These are phyloP conservation scores for Pichia sp. DNA, from an alignment of 1,139 yeast genomes.

Conservation along the genomic window DNA sequence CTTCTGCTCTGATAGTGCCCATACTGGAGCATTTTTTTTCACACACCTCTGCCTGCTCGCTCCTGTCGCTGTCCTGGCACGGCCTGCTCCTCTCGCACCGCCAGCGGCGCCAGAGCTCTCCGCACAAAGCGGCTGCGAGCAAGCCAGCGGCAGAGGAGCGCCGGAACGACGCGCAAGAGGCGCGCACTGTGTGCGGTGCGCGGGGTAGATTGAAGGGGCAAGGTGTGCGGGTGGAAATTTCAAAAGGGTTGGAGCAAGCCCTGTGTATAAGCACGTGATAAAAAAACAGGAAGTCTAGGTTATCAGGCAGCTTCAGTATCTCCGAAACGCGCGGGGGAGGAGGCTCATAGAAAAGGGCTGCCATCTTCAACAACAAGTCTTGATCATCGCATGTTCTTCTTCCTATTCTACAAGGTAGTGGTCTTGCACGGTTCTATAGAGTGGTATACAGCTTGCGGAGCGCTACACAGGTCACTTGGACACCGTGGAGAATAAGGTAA, in stretches of 20 bases:
- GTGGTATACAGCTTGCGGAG: too few species aligned
- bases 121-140: background rate
- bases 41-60: constrained; percentile 1
- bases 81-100: background rate
- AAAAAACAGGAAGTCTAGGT: background rate
- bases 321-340: too few species aligned
- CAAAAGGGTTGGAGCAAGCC: background rate
- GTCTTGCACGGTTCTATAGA: too few species aligned
- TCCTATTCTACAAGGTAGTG: too few species aligned
- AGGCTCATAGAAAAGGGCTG: too few species aligned
- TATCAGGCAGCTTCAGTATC: too few species aligned
- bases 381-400: too few species aligned
- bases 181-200: constrained; percentile 3
- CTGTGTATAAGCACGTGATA: constrained; percentile 1
- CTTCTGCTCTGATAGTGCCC: background rate
- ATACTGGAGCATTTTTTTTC: constrained; percentile 7
- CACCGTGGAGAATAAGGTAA: background rate
- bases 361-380: too few species aligned
- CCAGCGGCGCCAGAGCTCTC: background rate
- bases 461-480: background rate
- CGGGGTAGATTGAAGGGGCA: background rate
- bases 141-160: background rate
- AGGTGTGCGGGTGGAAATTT: background rate
- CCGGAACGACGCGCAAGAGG: background rate
- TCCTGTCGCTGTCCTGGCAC: background rate